Base-by-base conservation (phyloP, 1,139 yeast species). In the Geotrichum reessii region DNA sequence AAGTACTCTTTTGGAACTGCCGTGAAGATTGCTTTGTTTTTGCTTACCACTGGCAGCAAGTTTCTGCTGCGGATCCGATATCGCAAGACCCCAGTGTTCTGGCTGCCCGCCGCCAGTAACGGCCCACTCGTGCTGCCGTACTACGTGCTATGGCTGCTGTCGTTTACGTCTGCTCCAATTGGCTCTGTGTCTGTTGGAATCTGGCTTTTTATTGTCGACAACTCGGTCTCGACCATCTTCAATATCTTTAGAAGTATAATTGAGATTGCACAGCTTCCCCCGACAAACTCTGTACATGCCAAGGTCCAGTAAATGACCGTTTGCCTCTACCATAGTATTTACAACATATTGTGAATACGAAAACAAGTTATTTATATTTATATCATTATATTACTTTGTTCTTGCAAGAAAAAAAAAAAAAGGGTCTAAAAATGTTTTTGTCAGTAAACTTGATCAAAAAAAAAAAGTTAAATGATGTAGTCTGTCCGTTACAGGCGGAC, bases 21-120 rank as follows among this genome's bases (percentile, higher is more conserved):
- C 21, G 63, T 74, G 50, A 66, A 69, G 47, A 60, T 65, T 7
- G 58, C 58, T 3, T 61, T 68, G n/a, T 73, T 71, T 65, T 49
- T 68, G 11, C 55, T 63, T 1, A 71, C 78, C 1, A 63, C 69
- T 1, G 78, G 78, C n/a, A 24, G 66, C 46, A 70, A 70, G 53
- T 77, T 85, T 78, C 67, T 75, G 49, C 71, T 81, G 53, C 78
- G 87, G 61, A 65, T 83, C 44, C 79, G 81, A 76, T 85, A 79
- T 71, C 73, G 93, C 57, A 81, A 82, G 64, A 66, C 73, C 0
- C 81, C 84, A 1, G 79, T 88, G 55, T 81, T 86, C 61, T 84
- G 82, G 74, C 71, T 87, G 19, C 88, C 91, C 0, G 31, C 22
- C 9, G 54, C 47, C 17, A n/a, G 42, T n/a, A 37, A 37, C 6